phyloP scores from a whole-genome alignment of 2,329 filamentous ascomycete species.

The Colletotrichum filicis region DNA sequence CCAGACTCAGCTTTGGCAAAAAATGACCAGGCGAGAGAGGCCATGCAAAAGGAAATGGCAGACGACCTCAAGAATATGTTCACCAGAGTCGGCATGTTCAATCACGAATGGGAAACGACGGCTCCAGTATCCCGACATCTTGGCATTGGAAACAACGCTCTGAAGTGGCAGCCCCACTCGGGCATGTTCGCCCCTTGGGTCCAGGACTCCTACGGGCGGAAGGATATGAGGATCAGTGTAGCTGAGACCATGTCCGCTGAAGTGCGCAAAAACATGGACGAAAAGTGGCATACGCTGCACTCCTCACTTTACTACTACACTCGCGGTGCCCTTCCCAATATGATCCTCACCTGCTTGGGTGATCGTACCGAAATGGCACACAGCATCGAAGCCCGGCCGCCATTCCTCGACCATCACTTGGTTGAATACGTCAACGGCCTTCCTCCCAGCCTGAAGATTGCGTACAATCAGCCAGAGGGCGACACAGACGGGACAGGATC shows the following conservation, averaged over 20 bases:
- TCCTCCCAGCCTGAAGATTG: conserved; percentile 25
- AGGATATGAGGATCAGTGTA: conserved; percentile 1
- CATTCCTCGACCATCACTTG: conserved; percentile 48
- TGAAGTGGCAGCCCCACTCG: conserved; percentile 12
- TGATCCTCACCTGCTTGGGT: conserved; percentile 43
- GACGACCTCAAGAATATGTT: conserved; percentile 28
- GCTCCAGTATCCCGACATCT: not conserved
- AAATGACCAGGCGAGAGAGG: not conserved
- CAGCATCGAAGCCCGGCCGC: conserved; percentile 46
- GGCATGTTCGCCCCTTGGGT: conserved; percentile 22
- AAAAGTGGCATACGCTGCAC: conserved; percentile 44
- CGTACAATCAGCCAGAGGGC: not conserved
- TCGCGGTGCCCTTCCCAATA: conserved; percentile 39
- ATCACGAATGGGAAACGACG: conserved; percentile 10
- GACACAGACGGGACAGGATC: conserved; percentile 15
- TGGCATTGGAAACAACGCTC: not conserved
- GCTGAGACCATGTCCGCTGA: conserved; percentile 24
- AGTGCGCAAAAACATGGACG: conserved; percentile 37
- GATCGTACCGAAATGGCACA: conserved; percentile 51
- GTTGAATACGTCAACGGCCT: conserved; percentile 40
- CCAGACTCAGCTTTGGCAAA: conserved; percentile 35
- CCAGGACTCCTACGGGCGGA: not conserved
- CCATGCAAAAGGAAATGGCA: conserved; percentile 17
- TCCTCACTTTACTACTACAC: conserved; percentile 41
- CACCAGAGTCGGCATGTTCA: conserved; percentile 24